phyloP scores from a whole-genome alignment of 345 rosid genomes.

The Capsella bursapastoris region DNA sequence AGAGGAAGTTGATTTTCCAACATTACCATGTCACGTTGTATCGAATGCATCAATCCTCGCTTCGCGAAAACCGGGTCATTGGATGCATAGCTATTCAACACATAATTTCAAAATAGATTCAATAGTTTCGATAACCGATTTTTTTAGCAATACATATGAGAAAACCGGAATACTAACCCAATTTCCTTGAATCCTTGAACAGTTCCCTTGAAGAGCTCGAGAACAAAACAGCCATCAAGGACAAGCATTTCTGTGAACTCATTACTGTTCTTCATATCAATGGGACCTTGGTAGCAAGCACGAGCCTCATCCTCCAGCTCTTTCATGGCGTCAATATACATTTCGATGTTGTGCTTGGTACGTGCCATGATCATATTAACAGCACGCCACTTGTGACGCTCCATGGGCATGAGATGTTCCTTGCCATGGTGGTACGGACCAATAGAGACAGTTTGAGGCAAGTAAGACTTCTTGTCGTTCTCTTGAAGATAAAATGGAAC shows the following conservation, averaged over 20 bases:
- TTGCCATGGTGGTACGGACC: conserved; percentile 78
- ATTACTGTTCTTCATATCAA: conserved; percentile 53
- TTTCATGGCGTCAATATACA: conserved; percentile 58
- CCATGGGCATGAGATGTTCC: conserved; percentile 63
- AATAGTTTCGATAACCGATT: not conserved
- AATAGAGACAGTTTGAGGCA: conserved; percentile 74
- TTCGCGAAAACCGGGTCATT: conserved; percentile 71
- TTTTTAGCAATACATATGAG: not conserved
- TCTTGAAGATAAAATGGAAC: conserved; percentile 42
- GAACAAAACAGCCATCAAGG: conserved; percentile 71
- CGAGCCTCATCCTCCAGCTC: conserved; percentile 63
- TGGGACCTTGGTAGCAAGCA: conserved; percentile 60
- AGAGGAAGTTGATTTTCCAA: conserved; percentile 77
- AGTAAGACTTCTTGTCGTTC: conserved; percentile 66
- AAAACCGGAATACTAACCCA: conserved; percentile 31
- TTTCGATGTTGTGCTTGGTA: conserved; percentile 47
- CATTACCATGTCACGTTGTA: conserved; percentile 81
- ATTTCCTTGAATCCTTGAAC: conserved; percentile 59
- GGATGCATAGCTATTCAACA: conserved; percentile 46
- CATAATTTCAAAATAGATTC: not conserved
- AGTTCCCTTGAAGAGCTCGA: conserved; percentile 66
- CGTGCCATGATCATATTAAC: conserved; percentile 61
- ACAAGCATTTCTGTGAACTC: conserved; percentile 78
- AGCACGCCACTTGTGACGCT: conserved; percentile 73
- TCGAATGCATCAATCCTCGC: conserved; percentile 60